A percentile compares a stretch with the other conserved stretches of the same genome.
phyloP scores from a whole-genome alignment of 2,329 filamentous ascomycete species.

The Westerdykella sp. region DNA sequence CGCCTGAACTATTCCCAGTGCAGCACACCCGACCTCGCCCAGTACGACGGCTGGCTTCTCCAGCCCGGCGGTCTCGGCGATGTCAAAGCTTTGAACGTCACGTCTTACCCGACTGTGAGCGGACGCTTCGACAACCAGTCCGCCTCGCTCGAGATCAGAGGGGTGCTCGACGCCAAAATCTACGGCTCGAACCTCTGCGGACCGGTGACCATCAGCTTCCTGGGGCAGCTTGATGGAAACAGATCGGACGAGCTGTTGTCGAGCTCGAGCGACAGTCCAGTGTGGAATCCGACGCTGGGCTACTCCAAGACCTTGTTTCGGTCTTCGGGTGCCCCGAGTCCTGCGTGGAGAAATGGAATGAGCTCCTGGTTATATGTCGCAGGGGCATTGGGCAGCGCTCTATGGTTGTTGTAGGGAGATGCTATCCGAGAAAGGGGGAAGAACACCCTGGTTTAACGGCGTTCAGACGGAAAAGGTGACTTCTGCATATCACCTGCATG shows the following conservation, averaged over 20 bases:
- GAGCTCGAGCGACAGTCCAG: constrained; percentile 1
- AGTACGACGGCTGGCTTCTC: constrained; percentile 1
- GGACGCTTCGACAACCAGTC: constrained; percentile 1
- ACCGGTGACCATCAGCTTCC: constrained; percentile 2
- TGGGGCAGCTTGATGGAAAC: constrained; percentile 2
- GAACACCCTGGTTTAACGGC: no score
- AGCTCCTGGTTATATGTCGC: no score
- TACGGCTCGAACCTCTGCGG: neutral
- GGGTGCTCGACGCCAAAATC: neutral
- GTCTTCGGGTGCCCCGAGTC: no score
- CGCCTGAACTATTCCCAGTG: constrained; percentile 3
- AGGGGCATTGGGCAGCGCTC: no score
- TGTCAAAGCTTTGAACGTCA: neutral
- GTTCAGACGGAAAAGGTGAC: no score
- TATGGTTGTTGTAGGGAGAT: no score
- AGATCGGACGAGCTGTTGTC: constrained; percentile 1
- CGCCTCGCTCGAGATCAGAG: constrained; percentile 3
- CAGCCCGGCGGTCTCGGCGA: neutral
- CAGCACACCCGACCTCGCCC: neutral
- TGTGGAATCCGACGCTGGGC: constrained; percentile 3
- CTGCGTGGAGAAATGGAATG: no score
- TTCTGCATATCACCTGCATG: no score
- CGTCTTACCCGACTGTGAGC: constrained; percentile 1
- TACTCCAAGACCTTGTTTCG: neutral
- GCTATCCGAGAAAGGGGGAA: no score